Evolutionary conservation across 768 basidiomycete genomes (phyloP).

Genomic region (Leucosporidium creatinivorum): DNA sequence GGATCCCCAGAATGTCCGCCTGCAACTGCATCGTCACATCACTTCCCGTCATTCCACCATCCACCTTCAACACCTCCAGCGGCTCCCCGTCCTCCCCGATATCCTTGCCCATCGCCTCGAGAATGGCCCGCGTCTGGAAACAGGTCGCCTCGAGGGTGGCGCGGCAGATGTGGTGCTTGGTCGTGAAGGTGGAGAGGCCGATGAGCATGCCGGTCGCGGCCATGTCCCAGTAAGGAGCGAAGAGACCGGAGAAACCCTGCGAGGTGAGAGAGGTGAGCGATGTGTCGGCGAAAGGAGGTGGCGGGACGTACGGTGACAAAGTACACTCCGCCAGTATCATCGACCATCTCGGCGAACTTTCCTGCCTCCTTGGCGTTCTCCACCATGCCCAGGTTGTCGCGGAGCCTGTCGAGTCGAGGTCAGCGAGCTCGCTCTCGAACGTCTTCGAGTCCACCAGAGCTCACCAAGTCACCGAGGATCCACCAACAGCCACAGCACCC

Average conservation of each 20-base stretch:
- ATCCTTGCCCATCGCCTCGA: conserved; percentile 91
- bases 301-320: conserved; percentile 65
- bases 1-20: conserved; percentile 85
- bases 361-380: conserved; percentile 75
- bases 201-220: conserved; percentile 79
- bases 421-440: no score
- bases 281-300: no score
- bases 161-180: conserved; percentile 71
- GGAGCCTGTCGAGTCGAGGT: conserved; percentile 51
- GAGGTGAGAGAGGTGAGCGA: background rate
- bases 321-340: conserved; percentile 79
- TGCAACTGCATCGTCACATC: conserved; percentile 79
- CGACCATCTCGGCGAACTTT: conserved; percentile 64
- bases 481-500: conserved; percentile 90
- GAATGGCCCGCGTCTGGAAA: conserved; percentile 88
- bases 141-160: conserved; percentile 94
- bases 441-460: conserved; percentile 15
- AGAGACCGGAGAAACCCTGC: conserved; percentile 72
- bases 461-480: conserved; percentile 86
- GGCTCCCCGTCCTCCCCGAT: conserved; percentile 46
- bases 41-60: conserved; percentile 97
- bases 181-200: conserved; percentile 81
- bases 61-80: conserved; percentile 81
- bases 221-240: conserved; percentile 97
- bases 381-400: conserved; percentile 83